phyloP scores from a whole-genome alignment of 2,329 filamentous ascomycete genomes.

The Sclerotinia minor region DNA sequence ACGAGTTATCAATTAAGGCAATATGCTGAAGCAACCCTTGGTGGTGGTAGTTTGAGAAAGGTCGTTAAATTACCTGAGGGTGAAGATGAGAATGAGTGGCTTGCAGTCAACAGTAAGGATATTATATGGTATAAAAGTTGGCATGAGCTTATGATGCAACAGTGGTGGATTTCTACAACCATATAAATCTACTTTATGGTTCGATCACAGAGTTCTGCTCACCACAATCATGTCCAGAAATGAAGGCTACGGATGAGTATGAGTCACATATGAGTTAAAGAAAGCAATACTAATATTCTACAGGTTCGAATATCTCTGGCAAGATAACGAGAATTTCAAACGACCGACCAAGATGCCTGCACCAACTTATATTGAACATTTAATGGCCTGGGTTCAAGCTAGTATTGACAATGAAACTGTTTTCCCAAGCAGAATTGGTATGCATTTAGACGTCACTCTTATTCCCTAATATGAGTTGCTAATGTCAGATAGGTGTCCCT shows the following conservation, averaged over 20 bases:
- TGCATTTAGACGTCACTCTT: slow-evolving; percentile 51
- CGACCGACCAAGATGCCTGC: slow-evolving; percentile 97
- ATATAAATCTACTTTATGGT: slow-evolving; percentile 97
- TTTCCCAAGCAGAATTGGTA: slow-evolving; percentile 90
- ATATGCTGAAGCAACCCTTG: slow-evolving; percentile 95
- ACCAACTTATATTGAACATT: slow-evolving; percentile 94
- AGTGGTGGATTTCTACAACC: slow-evolving; percentile 99
- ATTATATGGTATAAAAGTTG: neutral
- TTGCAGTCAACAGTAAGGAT: slow-evolving; percentile 86
- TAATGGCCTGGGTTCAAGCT: slow-evolving; percentile 95
- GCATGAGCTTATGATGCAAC: slow-evolving; percentile 38
- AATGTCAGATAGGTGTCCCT: slow-evolving; percentile 65
- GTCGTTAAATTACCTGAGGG: slow-evolving; percentile 96
- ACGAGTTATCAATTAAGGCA: slow-evolving; percentile 92
- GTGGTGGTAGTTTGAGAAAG: slow-evolving; percentile 91
- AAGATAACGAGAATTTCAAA: slow-evolving; percentile 91
- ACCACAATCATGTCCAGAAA: slow-evolving; percentile 93
- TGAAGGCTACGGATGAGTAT: slow-evolving; percentile 99
- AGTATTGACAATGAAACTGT: slow-evolving; percentile 95
- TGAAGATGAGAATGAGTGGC: slow-evolving; percentile 96
- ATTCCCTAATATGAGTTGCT: slow-evolving; percentile 32
- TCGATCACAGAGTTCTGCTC: slow-evolving; percentile 99
- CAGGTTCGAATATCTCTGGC: slow-evolving; percentile 98
- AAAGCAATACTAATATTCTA: slow-evolving; percentile 23
- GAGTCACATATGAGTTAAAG: slow-evolving; percentile 36